phyloP scores from a whole-genome alignment of 352 stramenopile species.

The Saprolegnia diclina region DNA sequence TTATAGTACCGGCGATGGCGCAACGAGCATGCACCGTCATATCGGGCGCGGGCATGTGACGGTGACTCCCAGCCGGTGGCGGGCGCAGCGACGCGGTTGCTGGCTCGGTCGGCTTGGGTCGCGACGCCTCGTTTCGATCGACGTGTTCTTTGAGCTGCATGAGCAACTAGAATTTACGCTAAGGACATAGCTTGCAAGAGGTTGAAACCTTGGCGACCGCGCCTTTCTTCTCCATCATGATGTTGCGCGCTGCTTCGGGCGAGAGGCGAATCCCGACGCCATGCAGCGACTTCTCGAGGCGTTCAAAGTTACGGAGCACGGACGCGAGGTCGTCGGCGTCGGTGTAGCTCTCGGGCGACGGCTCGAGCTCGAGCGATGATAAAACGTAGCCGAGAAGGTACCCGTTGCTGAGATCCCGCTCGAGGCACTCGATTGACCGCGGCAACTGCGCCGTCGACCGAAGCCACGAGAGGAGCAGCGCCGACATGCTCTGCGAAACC shows the following conservation, averaged over 20 bases:
- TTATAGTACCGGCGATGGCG: not conserved
- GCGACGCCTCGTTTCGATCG: slow-evolving; percentile 29
- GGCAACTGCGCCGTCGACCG: slow-evolving; percentile 55
- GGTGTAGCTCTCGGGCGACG: slow-evolving; percentile 42
- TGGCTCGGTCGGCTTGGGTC: slow-evolving; percentile 9
- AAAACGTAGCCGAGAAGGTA: slow-evolving; percentile 62
- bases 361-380: slow-evolving; percentile 42
- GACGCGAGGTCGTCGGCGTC: slow-evolving; percentile 33
- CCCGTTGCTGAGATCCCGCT: slow-evolving; percentile 62
- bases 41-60: slow-evolving; percentile 28
- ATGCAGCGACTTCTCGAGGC: slow-evolving; percentile 39
- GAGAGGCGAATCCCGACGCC: slow-evolving; percentile 39
- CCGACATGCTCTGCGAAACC: slow-evolving; percentile 39
- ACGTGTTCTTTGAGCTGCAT: slow-evolving; percentile 57
- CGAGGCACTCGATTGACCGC: slow-evolving; percentile 43
- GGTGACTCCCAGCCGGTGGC: not conserved
- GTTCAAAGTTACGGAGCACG: slow-evolving; percentile 61
- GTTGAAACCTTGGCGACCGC: slow-evolving; percentile 5
- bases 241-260: slow-evolving; percentile 37
- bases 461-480: slow-evolving; percentile 56
- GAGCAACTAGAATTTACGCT: slow-evolving; percentile 41
- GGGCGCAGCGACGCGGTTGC: slow-evolving; percentile 15
- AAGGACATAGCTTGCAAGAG: not conserved
- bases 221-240: slow-evolving; percentile 59
- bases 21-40: slow-evolving; percentile 20